Percentiles rank a stretch among this genome's conserved stretches.
Conservation (phyloP, 192 early-diverging fungal species). For the Mortierella hygrophila region DNA sequence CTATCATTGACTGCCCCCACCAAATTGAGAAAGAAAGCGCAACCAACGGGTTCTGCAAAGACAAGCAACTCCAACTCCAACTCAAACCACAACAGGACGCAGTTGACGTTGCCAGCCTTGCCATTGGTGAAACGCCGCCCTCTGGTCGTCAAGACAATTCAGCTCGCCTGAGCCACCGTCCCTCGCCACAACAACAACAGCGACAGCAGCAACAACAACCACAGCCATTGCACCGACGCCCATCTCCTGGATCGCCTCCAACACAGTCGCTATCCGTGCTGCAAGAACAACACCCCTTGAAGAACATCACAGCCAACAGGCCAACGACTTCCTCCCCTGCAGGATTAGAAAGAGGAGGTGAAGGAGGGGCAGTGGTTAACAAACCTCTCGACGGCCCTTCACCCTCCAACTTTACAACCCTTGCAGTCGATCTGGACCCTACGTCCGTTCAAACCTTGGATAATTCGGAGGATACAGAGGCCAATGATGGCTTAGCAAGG, state of each 20-base stretch:
- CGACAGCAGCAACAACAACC: neutral
- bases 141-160: neutral
- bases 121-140: neutral
- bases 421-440: constrained; percentile 3
- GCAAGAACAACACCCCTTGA: neutral
- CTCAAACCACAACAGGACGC: neutral
- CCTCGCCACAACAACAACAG: neutral
- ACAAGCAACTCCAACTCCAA: neutral
- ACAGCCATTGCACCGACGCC: neutral
- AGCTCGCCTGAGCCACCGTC: neutral
- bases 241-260: neutral
- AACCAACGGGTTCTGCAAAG: neutral
- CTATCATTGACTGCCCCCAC: constrained; percentile 7
- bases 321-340: neutral
- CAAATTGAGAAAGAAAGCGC: neutral
- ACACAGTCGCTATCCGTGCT: neutral
- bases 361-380: neutral
- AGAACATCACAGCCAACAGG: neutral
- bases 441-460: neutral
- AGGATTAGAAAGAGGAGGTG: neutral
- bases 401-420: neutral
- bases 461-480: neutral
- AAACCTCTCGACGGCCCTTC: neutral
- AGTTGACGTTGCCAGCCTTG: constrained; percentile 10
- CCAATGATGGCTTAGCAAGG: constrained; percentile 4